Percentiles rank a stretch among this genome's conserved stretches.
These are phyloP conservation scores for Fusarium sp. DNA, from an alignment of 2,329 filamentous ascomycete species.

Conservation along the genomic window DNA sequence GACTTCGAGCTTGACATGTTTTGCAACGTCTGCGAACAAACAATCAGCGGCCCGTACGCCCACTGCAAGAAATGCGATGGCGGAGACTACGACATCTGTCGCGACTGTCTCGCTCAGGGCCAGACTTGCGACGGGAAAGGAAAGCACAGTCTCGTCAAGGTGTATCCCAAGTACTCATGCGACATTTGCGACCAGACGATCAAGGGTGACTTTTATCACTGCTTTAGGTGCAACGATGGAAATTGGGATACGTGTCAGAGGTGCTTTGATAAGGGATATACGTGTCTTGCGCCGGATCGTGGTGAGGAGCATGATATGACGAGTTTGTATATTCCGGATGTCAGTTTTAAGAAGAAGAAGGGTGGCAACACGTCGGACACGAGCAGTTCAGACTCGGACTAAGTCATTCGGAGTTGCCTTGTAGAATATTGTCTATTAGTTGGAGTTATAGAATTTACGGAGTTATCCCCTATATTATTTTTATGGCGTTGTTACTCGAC, in stretches of 20 bases:
- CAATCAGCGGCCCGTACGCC: slow-evolving; percentile 31
- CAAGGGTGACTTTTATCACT: slow-evolving; percentile 31
- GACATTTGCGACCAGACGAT: slow-evolving; percentile 27
- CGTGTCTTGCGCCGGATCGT: slow-evolving; percentile 4
- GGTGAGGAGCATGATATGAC: slow-evolving; percentile 6
- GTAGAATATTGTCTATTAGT: no score
- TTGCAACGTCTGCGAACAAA: slow-evolving; percentile 31
- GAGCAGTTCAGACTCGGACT: slow-evolving; percentile 1
- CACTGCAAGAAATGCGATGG: slow-evolving; percentile 38
- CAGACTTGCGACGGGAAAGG: slow-evolving; percentile 20
- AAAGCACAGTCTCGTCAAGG: slow-evolving; percentile 33
- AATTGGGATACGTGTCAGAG: slow-evolving; percentile 35
- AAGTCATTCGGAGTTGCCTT: background rate
- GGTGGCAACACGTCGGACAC: background rate
- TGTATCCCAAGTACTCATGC: slow-evolving; percentile 36
- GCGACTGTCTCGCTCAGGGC: slow-evolving; percentile 31
- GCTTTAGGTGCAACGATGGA: slow-evolving; percentile 12
- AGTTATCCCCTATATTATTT: no score
- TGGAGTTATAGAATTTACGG: no score
- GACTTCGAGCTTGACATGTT: slow-evolving; percentile 4
- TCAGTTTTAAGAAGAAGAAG: slow-evolving; percentile 1
- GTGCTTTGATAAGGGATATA: slow-evolving; percentile 30
- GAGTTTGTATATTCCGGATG: slow-evolving; percentile 16
- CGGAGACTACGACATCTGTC: slow-evolving; percentile 37
- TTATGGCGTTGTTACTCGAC: background rate